Evolutionary conservation across 768 basidiomycete species (phyloP), one percentile per base, ranked within the genome.

Genomic region (Amanita exitialis): DNA sequence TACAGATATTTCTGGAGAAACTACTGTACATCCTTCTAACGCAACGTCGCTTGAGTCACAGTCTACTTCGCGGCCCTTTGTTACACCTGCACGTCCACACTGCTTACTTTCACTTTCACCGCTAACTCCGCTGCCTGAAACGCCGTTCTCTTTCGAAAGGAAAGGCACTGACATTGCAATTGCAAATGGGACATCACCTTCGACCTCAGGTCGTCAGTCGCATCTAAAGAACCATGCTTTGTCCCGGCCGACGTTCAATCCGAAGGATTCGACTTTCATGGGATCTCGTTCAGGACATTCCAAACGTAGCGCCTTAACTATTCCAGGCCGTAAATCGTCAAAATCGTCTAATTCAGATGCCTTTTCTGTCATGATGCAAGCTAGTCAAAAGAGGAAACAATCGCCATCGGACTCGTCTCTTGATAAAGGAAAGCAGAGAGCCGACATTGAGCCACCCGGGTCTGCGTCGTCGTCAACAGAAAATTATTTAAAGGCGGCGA

Each of bases 41-140:
- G 2, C 36, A 13, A 13, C 38, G n/a, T n/a, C n/a, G n/a, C n/a
- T n/a, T n/a, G n/a, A n/a, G n/a, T n/a, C 30, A 25, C 28, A 32
- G 10, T 15, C 21, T 30, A 13, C 32, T 28, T 23, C 23, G 9
- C 52, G 20, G 4, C 23, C 10, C 21, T 2, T 12, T 38, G 16
- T 8, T 5, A 44, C 37, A 15, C 18, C 16, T 13, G 13, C 35
- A 27, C 30, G 30, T 20, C 25, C 30, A 34, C 10, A 15, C n/a
- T 32, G 18, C 23, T 52, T 32, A 7, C 6, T 28, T 42, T 35
- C 28, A 16, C 44, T 44, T 37, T 70, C 69, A n/a, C 66, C 67
- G 12, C 52, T 82, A 32, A 79, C 79, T 6, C 79, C 79, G 6
- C 57, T 77, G 30, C 72, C 77, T 5, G 68, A 72, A 53, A 76